Percentiles rank a stretch among this genome's conserved stretches.
Evolutionary conservation across 1,284 basidiomycete genomes (phyloP).

Genomic region (Psilocybe mexicana): DNA sequence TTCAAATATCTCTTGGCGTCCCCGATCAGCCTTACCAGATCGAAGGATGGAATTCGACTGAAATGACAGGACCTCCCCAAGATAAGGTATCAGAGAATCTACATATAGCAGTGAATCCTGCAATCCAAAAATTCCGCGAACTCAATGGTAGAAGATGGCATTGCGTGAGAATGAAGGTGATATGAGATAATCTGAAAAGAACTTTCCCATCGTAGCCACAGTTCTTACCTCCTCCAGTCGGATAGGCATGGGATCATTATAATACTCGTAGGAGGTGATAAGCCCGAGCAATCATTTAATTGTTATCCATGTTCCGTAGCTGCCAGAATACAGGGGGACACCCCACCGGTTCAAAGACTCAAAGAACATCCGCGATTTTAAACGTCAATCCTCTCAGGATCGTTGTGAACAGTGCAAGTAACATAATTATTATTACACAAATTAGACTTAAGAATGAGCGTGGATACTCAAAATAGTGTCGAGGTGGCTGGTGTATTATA

Average conservation of each 20-base stretch:
- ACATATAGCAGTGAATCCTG: conserved; percentile 13
- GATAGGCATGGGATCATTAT: conserved; percentile 6
- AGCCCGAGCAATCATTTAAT: conserved; percentile 11
- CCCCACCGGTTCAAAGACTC: conserved; percentile 6
- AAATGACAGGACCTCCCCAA: neutral
- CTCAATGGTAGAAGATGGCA: conserved; percentile 27
- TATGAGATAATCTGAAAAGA: conserved; percentile 7
- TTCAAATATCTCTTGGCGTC: conserved; percentile 28
- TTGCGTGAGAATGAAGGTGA: conserved; percentile 26
- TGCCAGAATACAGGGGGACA: neutral
- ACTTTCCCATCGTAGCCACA: conserved; percentile 12
- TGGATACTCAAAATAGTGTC: neutral
- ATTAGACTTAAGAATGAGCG: neutral
- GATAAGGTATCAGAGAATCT: conserved; percentile 12
- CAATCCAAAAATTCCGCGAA: conserved; percentile 30
- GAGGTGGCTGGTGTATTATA: neutral
- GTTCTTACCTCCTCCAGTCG: conserved; percentile 10
- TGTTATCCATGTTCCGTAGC: neutral
- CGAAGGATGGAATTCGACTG: conserved; percentile 11
- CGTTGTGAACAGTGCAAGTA: neutral
- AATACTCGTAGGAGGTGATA: conserved; percentile 15
- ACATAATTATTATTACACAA: neutral
- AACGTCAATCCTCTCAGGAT: neutral
- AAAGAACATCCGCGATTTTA: neutral
- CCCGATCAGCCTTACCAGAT: conserved; percentile 14